phyloP scores from a whole-genome alignment of 306 rosid species.

The Rosa multiflora region DNA sequence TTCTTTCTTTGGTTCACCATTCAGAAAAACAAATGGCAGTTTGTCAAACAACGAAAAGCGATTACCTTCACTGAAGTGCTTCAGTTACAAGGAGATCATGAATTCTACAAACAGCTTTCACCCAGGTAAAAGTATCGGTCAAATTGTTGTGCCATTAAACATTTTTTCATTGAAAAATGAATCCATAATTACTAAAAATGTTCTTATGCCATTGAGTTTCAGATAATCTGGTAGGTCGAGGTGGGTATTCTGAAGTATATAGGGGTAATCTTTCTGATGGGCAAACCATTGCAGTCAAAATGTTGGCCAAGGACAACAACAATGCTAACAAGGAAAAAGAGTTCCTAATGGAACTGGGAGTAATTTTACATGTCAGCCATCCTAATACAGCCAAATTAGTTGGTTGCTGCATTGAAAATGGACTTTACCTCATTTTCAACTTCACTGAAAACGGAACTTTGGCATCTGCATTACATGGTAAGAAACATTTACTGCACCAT shows the following conservation, averaged over 20 bases:
- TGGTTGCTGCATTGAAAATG: slow-evolving; percentile 85
- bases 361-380: slow-evolving; percentile 82
- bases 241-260: slow-evolving; percentile 94
- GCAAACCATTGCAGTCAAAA: slow-evolving; percentile 74
- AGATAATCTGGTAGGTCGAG: slow-evolving; percentile 81
- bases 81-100: slow-evolving; percentile 64
- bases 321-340: slow-evolving; percentile 82
- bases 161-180: not conserved
- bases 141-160: not conserved
- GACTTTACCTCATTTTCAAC: slow-evolving; percentile 71
- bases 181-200: not conserved
- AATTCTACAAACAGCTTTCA: slow-evolving; percentile 71
- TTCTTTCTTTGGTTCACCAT: slow-evolving; percentile 69
- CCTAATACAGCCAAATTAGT: slow-evolving; percentile 74
- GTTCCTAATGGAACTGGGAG: slow-evolving; percentile 89
- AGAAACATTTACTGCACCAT: not conserved
- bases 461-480: slow-evolving; percentile 90
- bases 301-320: slow-evolving; percentile 76
- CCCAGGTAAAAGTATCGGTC: slow-evolving; percentile 48
- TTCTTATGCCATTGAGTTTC: slow-evolving; percentile 8
- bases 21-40: slow-evolving; percentile 45
- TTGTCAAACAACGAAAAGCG: slow-evolving; percentile 34
- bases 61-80: slow-evolving; percentile 72
- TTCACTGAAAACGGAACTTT: slow-evolving; percentile 88
- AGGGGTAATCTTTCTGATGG: slow-evolving; percentile 70